Conservation (phyloP, 2,329 filamentous ascomycete genomes). For the Stagonosporopsis tanaceti region DNA sequence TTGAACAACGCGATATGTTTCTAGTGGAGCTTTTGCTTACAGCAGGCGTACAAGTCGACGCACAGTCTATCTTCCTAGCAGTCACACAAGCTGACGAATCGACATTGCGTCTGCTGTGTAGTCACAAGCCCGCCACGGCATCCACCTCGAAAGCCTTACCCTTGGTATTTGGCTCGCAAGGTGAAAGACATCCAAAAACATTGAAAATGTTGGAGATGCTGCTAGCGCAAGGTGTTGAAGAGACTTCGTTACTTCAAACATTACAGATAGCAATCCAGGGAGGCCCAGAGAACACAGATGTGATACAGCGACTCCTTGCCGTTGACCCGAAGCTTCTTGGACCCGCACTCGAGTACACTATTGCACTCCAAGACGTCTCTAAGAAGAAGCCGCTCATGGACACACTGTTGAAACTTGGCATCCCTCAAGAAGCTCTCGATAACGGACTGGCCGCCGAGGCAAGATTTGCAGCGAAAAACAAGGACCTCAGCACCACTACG, state of each 20-base stretch:
- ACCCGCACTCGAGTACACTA: slow-evolving; percentile 38
- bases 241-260: slow-evolving; percentile 30
- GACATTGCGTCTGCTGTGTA: slow-evolving; percentile 39
- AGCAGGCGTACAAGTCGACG: slow-evolving; percentile 35
- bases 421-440: slow-evolving; percentile 41
- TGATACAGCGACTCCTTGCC: slow-evolving; percentile 39
- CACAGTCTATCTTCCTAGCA: slow-evolving; percentile 26
- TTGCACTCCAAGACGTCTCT: slow-evolving; percentile 28
- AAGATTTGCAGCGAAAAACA: slow-evolving; percentile 27
- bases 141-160: slow-evolving; percentile 40
- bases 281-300: slow-evolving; percentile 42
- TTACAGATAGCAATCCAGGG: slow-evolving; percentile 40
- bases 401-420: slow-evolving; percentile 35
- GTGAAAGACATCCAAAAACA: slow-evolving; percentile 33
- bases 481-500: slow-evolving; percentile 35
- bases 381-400: slow-evolving; percentile 40
- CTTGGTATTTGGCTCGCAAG: slow-evolving; percentile 36
- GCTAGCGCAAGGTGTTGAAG: slow-evolving; percentile 34
- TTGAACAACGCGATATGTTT: slow-evolving; percentile 39
- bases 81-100: slow-evolving; percentile 39
- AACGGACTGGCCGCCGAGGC: slow-evolving; percentile 39
- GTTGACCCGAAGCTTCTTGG: slow-evolving; percentile 33
- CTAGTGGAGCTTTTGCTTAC: slow-evolving; percentile 41
- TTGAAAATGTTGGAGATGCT: slow-evolving; percentile 40
- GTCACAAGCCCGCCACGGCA: slow-evolving; percentile 25